Percentiles rank a stretch among this genome's conserved stretches.
These are phyloP conservation scores for Saturnispora serradocipensis DNA, from an alignment of 805 yeast genomes.

Conservation along the genomic window DNA sequence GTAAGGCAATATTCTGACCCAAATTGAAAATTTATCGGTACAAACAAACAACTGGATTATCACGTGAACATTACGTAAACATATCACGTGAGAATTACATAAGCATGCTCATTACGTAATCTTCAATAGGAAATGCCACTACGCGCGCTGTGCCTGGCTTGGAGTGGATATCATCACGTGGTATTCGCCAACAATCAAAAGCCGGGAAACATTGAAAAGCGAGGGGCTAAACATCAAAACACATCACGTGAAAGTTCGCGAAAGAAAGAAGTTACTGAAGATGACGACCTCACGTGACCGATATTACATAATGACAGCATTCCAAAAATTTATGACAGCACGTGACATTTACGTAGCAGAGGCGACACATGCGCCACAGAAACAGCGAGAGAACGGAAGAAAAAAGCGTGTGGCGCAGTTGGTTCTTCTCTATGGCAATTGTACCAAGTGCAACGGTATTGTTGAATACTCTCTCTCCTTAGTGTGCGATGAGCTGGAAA, in stretches of 20 bases:
- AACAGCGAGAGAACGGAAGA: too few relatives aligned
- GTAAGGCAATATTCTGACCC: background rate
- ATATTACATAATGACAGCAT: too few relatives aligned
- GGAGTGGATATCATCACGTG: background rate
- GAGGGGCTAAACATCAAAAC: background rate
- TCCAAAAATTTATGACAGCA: too few relatives aligned
- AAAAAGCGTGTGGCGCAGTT: background rate
- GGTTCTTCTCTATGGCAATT: background rate
- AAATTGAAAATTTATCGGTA: too few relatives aligned
- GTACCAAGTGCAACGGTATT: too few relatives aligned
- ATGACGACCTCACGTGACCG: too few relatives aligned
- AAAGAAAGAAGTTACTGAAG: background rate
- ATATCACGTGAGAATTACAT: background rate
- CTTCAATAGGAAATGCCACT: too few relatives aligned
- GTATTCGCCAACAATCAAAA: background rate
- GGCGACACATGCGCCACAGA: too few relatives aligned
- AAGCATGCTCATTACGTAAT: background rate
- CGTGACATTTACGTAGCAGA: background rate
- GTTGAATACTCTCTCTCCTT: background rate
- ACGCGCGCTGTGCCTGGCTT: too few relatives aligned
- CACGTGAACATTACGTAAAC: too few relatives aligned
- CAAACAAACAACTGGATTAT: too few relatives aligned
- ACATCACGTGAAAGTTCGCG: background rate
- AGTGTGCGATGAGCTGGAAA: conserved; percentile 43
- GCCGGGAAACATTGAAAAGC: background rate